These are phyloP conservation scores for Suhomyces faveliae DNA, from an alignment of 805 yeast genomes.

Conservation along the genomic window DNA sequence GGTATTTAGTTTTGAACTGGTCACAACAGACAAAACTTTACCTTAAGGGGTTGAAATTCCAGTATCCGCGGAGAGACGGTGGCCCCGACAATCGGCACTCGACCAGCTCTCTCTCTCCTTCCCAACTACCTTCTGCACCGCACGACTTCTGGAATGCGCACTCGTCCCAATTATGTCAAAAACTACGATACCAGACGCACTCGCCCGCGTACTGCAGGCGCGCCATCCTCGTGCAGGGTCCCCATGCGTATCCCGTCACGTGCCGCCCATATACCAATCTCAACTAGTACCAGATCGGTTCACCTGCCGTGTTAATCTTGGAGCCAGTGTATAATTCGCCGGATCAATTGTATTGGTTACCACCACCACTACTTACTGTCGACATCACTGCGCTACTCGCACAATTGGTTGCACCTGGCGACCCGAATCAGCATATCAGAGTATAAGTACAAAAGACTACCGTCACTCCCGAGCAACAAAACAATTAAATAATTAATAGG, in stretches of 20 bases:
- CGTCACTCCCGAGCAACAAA: too few relatives aligned
- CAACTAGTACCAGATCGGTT: neutral
- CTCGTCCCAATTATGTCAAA: neutral
- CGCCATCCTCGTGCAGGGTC: neutral
- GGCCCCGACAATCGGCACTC: neutral
- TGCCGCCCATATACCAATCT: neutral
- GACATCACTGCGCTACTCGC: neutral
- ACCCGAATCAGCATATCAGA: neutral
- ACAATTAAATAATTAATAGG: too few relatives aligned
- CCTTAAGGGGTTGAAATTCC: neutral
- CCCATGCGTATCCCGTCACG: neutral
- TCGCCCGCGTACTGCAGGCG: neutral
- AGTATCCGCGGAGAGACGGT: neutral
- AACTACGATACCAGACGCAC: neutral
- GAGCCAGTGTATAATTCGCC: neutral
- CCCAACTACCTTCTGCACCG: neutral
- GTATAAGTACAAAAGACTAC: neutral
- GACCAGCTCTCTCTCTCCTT: neutral
- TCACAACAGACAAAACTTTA: too few relatives aligned
- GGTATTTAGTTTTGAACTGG: too few relatives aligned
- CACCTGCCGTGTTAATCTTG: neutral
- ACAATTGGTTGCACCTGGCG: neutral
- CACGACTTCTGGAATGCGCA: neutral
- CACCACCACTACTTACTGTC: neutral
- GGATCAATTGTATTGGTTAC: neutral